Evolutionary conservation across 345 rosid genomes (phyloP).

Genomic region (Syzygium aqueum): DNA sequence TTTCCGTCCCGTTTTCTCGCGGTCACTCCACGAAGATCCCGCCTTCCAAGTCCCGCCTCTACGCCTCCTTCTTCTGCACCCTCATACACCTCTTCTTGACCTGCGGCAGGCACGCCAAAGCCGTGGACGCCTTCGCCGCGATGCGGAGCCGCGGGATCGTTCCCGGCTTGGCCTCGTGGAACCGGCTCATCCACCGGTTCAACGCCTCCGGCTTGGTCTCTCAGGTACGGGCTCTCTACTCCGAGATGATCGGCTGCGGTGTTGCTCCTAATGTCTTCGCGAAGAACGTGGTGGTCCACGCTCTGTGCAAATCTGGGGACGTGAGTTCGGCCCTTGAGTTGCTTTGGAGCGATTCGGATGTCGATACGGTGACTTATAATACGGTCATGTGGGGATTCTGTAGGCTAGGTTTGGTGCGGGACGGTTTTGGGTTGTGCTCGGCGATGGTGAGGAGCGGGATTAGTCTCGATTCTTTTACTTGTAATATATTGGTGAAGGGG

Average conservation of each 20-base stretch:
- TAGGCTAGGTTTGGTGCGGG: constrained; percentile 41
- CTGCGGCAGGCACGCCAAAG: constrained; percentile 51
- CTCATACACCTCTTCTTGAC: constrained; percentile 58
- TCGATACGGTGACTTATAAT: constrained; percentile 66
- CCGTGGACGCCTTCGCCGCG: constrained; percentile 40
- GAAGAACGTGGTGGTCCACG: constrained; percentile 65
- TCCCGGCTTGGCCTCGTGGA: constrained; percentile 51
- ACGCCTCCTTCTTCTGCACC: constrained; percentile 60
- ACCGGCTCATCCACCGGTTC: constrained; percentile 43
- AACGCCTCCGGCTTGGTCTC: constrained; percentile 54
- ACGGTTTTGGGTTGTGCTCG: constrained; percentile 55
- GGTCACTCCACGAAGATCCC: not conserved
- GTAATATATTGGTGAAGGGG: constrained; percentile 70
- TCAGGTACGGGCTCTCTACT: constrained; percentile 56
- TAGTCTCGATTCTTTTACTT: constrained; percentile 49
- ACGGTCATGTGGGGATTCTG: constrained; percentile 81
- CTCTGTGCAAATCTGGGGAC: constrained; percentile 65
- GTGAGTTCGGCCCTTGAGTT: constrained; percentile 44
- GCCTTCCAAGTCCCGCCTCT: constrained; percentile 7
- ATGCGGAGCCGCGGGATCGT: constrained; percentile 45
- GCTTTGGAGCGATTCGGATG: constrained; percentile 33
- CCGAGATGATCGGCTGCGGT: constrained; percentile 60
- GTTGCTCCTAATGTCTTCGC: constrained; percentile 52
- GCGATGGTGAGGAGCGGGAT: constrained; percentile 65
- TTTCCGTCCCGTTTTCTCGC: not conserved